A percentile compares a stretch with the other conserved stretches of the same genome.
phyloP scores from a whole-genome alignment of 2,329 filamentous ascomycete genomes.

The Septoria petroselini region DNA sequence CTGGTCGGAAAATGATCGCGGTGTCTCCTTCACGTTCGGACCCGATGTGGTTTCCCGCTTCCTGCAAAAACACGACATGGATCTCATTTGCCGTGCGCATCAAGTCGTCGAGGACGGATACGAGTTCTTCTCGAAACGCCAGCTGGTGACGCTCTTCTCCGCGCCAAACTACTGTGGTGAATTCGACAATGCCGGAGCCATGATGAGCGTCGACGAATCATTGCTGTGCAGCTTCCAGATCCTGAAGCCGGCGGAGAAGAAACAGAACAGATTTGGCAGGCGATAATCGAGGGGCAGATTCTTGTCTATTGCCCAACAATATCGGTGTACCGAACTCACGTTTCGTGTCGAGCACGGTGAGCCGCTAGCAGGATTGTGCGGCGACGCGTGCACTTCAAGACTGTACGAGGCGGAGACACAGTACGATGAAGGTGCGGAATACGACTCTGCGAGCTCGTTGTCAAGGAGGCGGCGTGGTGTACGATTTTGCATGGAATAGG shows the following conservation, averaged over 20 bases:
- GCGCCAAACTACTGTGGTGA: conserved; percentile 99
- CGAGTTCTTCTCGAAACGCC: conserved; percentile 98
- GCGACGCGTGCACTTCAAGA: conserved; percentile 18
- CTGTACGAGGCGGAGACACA: conserved; percentile 10
- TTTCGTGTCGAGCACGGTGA: conserved; percentile 15
- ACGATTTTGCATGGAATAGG: conserved; percentile 17
- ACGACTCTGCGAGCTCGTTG: conserved; percentile 1
- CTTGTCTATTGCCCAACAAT: conserved; percentile 2
- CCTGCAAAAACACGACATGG: conserved; percentile 99
- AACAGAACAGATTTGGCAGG: conserved; percentile 99
- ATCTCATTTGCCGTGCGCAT: conserved; percentile 96
- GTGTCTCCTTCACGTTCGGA: conserved; percentile 97
- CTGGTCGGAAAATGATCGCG: conserved; percentile 98
- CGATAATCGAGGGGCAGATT: conserved; percentile 56
- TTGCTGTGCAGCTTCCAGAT: conserved; percentile 99
- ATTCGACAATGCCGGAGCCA: conserved; percentile 98
- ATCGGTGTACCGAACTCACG: conserved; percentile 12
- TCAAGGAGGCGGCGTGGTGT: conserved; percentile 6
- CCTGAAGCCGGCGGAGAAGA: conserved; percentile 99
- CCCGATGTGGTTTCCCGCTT: conserved; percentile 96
- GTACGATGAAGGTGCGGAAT: conserved; percentile 2
- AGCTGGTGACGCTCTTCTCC: conserved; percentile 95
- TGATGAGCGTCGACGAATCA: conserved; percentile 99
- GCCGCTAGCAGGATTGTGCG: conserved; percentile 11
- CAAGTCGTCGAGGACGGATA: conserved; percentile 99